These are phyloP conservation scores for Metschnikowia santaceciliae DNA, from an alignment of 805 yeast species.

Conservation along the genomic window DNA sequence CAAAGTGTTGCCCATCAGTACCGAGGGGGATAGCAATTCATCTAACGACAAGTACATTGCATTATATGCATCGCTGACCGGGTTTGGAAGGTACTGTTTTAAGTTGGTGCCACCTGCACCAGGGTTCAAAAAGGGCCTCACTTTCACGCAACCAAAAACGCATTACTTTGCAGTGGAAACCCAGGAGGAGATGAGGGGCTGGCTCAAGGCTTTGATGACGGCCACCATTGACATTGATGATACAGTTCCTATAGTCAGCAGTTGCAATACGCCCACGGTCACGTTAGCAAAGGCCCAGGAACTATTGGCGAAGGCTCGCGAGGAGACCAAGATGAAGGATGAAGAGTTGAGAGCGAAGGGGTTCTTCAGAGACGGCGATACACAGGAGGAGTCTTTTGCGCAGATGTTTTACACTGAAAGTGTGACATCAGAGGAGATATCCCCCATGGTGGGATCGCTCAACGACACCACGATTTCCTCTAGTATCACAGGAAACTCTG, in stretches of 20 bases:
- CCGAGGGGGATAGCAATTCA: constrained; percentile 40
- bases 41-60: constrained; percentile 81
- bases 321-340: constrained; percentile 57
- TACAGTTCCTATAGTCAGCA: constrained; percentile 82
- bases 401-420: constrained; percentile 13
- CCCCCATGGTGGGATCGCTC: constrained; percentile 29
- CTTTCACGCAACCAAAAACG: constrained; percentile 92
- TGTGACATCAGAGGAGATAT: constrained; percentile 20
- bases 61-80: constrained; percentile 86
- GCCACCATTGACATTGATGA: constrained; percentile 97
- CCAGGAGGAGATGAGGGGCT: constrained; percentile 83
- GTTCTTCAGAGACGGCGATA: constrained; percentile 24
- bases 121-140: constrained; percentile 90
- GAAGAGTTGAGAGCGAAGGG: constrained; percentile 46
- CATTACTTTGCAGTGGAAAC: constrained; percentile 96
- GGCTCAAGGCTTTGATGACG: constrained; percentile 94
- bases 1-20: constrained; percentile 67
- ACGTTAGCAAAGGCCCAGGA: constrained; percentile 84
- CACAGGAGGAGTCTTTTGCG: constrained; percentile 4
- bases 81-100: constrained; percentile 90
- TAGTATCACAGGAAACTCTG: constrained; percentile 12
- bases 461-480: constrained; percentile 34
- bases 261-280: constrained; percentile 94
- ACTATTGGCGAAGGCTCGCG: constrained; percentile 76
- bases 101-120: constrained; percentile 96